phyloP scores from a whole-genome alignment of 2,329 filamentous ascomycete genomes.

The Dryadomyces sulphureus region DNA sequence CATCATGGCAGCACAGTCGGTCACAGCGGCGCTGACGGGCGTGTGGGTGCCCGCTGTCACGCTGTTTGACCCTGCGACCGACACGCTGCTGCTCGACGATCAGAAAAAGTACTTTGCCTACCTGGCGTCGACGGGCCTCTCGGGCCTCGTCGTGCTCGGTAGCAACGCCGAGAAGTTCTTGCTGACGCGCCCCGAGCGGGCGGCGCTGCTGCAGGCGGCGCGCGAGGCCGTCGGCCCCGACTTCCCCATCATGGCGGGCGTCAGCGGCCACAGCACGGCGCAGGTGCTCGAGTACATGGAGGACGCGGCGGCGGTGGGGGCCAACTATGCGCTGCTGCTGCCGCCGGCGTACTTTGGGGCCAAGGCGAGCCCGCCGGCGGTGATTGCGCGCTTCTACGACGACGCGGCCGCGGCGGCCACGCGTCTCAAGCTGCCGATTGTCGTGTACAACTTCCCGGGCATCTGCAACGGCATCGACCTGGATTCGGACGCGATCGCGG shows the following conservation, averaged over 20 bases:
- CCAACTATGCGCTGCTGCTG: slow-evolving; percentile 45
- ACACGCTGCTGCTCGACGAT: slow-evolving; percentile 15
- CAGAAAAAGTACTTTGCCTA: slow-evolving; percentile 17
- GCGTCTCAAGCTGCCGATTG: slow-evolving; percentile 32
- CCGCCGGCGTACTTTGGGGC: slow-evolving; percentile 48
- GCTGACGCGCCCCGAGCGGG: slow-evolving; percentile 19
- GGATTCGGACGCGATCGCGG: slow-evolving; percentile 45
- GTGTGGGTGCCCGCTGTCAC: slow-evolving; percentile 20
- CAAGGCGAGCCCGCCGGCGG: slow-evolving; percentile 40
- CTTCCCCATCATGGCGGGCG: slow-evolving; percentile 48
- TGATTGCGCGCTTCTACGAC: slow-evolving; percentile 44
- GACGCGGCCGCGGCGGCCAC: slow-evolving; percentile 35
- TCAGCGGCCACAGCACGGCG: slow-evolving; percentile 47
- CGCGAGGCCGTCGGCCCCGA: slow-evolving; percentile 33
- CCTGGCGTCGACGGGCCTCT: slow-evolving; percentile 15
- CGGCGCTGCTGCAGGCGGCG: slow-evolving; percentile 37
- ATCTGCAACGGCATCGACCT: slow-evolving; percentile 56
- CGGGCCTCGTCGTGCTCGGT: slow-evolving; percentile 19
- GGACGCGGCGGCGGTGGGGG: slow-evolving; percentile 45
- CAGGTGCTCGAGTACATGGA: slow-evolving; percentile 45
- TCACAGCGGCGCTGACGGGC: slow-evolving; percentile 15
- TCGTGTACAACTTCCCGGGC: slow-evolving; percentile 55
- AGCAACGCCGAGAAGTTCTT: slow-evolving; percentile 21
- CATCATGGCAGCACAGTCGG: not conserved
- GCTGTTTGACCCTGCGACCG: slow-evolving; percentile 17